Conservation (phyloP, 768 basidiomycete species). For the Phanerochaete carnosa region DNA sequence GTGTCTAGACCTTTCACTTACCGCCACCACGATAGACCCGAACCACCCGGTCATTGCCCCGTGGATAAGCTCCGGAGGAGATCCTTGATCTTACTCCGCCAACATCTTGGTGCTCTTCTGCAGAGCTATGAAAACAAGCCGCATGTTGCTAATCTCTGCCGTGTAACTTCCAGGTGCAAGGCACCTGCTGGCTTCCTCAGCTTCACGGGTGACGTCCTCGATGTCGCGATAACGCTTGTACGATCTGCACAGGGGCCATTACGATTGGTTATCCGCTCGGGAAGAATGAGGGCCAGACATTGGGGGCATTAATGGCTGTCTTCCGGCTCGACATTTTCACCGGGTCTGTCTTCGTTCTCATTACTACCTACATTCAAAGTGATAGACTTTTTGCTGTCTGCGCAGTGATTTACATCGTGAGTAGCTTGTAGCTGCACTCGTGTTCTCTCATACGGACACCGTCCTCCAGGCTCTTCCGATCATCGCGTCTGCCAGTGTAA, state of each 20-base stretch:
- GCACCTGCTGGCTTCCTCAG: slow-evolving; percentile 43
- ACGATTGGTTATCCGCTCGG: slow-evolving; percentile 59
- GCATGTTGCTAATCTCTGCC: background rate
- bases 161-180: slow-evolving; percentile 34
- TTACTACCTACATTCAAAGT: slow-evolving; percentile 36
- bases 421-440: background rate
- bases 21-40: too few species aligned
- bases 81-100: too few species aligned
- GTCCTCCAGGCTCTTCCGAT: slow-evolving; percentile 33
- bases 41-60: too few species aligned
- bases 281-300: slow-evolving; percentile 50
- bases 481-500: slow-evolving; percentile 40
- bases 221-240: slow-evolving; percentile 46
- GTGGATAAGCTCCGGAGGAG: too few species aligned
- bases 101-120: too few species aligned
- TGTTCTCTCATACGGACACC: background rate
- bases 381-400: slow-evolving; percentile 32
- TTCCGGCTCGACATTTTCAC: slow-evolving; percentile 43
- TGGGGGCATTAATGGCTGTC: slow-evolving; percentile 51
- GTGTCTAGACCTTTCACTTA: too few species aligned
- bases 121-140: too few species aligned
- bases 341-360: slow-evolving; percentile 41
- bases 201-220: slow-evolving; percentile 46
- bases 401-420: slow-evolving; percentile 38
- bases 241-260: slow-evolving; percentile 52